Evolutionary conservation across 305 asterid species (phyloP).

Genomic region (Rubia peregrina): DNA sequence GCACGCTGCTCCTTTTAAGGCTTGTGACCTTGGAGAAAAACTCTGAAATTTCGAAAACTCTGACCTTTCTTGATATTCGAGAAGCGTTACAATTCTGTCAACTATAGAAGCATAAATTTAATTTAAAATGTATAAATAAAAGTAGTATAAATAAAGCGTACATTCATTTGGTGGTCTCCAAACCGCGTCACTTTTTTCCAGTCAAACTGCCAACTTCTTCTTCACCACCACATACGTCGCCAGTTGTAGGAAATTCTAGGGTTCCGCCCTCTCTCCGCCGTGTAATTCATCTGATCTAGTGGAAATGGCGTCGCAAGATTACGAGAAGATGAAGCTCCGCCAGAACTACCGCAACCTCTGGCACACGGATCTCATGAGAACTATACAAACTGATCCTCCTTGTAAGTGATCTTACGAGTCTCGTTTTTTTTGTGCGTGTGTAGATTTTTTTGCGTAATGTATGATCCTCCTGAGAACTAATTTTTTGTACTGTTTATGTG

Average conservation of each 20-base stretch:
- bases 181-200: neutral
- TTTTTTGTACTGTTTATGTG: neutral
- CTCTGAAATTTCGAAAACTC: neutral
- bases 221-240: neutral
- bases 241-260: conserved; percentile 16
- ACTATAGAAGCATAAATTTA: neutral
- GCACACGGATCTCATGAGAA: conserved; percentile 87
- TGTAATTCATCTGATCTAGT: conserved; percentile 2
- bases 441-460: neutral
- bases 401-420: conserved; percentile 31
- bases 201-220: neutral
- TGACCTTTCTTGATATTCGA: neutral
- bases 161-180: neutral
- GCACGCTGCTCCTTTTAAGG: too few species aligned
- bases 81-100: neutral
- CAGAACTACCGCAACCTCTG: conserved; percentile 71
- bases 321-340: conserved; percentile 71
- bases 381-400: conserved; percentile 65
- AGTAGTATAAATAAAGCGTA: neutral
- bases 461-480: conserved; percentile 5
- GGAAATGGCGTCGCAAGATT: conserved; percentile 52
- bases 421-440: neutral
- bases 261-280: conserved; percentile 4
- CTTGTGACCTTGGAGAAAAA: neutral
- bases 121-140: neutral